Evolutionary conservation across 352 stramenopile species (phyloP).

Genomic region (Pythium myriotylum): DNA sequence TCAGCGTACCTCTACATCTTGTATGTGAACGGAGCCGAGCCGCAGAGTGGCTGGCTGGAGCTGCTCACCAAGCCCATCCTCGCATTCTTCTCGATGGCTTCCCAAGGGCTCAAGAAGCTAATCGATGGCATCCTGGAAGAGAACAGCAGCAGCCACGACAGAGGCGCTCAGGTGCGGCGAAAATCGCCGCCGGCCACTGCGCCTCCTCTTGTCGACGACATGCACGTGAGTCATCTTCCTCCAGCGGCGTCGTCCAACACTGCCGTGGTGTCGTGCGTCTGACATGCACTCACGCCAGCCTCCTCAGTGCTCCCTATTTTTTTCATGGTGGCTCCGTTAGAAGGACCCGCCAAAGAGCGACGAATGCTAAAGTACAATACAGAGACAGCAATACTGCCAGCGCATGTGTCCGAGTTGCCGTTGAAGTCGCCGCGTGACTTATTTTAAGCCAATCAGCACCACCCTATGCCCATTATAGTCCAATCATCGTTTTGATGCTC

Average conservation of each 20-base stretch:
- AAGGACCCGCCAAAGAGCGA: background rate
- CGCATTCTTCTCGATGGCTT: slow-evolving; percentile 69
- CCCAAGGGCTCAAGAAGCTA: slow-evolving; percentile 64
- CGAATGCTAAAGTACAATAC: background rate
- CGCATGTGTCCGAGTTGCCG: background rate
- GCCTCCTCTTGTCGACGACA: slow-evolving; percentile 23
- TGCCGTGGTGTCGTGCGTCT: slow-evolving; percentile 24
- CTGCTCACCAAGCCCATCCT: slow-evolving; percentile 29
- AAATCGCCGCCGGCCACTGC: slow-evolving; percentile 15
- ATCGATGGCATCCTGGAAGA: slow-evolving; percentile 56
- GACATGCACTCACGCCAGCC: background rate
- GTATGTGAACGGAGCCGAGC: slow-evolving; percentile 77
- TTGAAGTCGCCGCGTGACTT: background rate
- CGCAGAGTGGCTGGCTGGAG: slow-evolving; percentile 69
- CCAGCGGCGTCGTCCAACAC: slow-evolving; percentile 2
- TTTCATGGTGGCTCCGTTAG: too few species aligned
- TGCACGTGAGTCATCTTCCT: slow-evolving; percentile 18
- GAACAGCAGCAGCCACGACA: slow-evolving; percentile 16
- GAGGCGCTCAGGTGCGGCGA: slow-evolving; percentile 4
- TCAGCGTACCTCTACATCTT: slow-evolving; percentile 86
- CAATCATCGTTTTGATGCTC: background rate
- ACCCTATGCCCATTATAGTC: background rate
- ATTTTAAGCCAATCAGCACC: background rate
- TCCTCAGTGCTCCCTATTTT: too few species aligned
- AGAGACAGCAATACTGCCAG: background rate